Percentiles rank a stretch among this genome's conserved stretches.
phyloP scores from a whole-genome alignment of 805 yeast genomes.

The Nakazawaea pomicola region DNA sequence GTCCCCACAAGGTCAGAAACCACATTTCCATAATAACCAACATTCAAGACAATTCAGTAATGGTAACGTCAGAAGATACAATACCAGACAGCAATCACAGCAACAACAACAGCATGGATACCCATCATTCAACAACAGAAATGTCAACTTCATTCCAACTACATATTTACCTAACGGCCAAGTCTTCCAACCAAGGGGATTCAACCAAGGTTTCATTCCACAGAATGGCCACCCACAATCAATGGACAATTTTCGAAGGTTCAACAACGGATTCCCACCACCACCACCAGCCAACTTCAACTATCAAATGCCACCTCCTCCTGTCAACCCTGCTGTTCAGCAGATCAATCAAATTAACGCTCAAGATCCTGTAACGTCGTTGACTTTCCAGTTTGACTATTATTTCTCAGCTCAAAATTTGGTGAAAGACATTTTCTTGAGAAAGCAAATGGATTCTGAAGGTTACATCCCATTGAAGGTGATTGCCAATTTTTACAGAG shows the following conservation, averaged over 20 bases:
- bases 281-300: slow-evolving; percentile 6
- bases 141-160: slow-evolving; percentile 9
- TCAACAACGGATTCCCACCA: slow-evolving; percentile 9
- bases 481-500: slow-evolving; percentile 70
- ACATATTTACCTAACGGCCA: slow-evolving; percentile 12
- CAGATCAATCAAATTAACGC: slow-evolving; percentile 3
- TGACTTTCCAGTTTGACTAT: slow-evolving; percentile 71
- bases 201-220: slow-evolving; percentile 10
- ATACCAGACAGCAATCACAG: slow-evolving; percentile 11
- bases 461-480: slow-evolving; percentile 67
- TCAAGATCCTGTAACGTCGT: slow-evolving; percentile 17
- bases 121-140: slow-evolving; percentile 10
- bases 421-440: slow-evolving; percentile 75
- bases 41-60: slow-evolving; percentile 11
- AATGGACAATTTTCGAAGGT: slow-evolving; percentile 7
- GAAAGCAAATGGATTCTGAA: slow-evolving; percentile 71
- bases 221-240: background rate
- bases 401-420: slow-evolving; percentile 87
- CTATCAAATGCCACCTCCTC: slow-evolving; percentile 4
- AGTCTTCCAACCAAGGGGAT: slow-evolving; percentile 13
- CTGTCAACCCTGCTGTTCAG: slow-evolving; percentile 6
- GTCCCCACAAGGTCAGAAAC: slow-evolving; percentile 5
- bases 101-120: slow-evolving; percentile 12
- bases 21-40: slow-evolving; percentile 1
- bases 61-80: slow-evolving; percentile 8